Percentiles rank a stretch among this genome's conserved stretches.
These are phyloP conservation scores for Phyllosticta citrichinensis DNA, from an alignment of 2,329 filamentous ascomycete genomes.

Conservation along the genomic window DNA sequence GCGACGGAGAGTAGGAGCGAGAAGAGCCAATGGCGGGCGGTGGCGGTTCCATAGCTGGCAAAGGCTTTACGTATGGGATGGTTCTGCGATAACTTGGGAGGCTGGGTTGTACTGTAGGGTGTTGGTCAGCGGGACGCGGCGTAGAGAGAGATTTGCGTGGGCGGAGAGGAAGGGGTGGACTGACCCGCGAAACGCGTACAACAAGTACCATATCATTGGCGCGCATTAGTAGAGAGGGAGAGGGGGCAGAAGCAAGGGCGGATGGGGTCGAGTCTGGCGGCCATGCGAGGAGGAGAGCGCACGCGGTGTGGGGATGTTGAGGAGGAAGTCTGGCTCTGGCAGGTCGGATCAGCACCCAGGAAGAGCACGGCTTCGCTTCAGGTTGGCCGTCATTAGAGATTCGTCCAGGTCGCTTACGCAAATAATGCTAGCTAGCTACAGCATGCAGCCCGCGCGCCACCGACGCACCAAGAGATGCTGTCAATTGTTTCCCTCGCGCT, in stretches of 20 bases:
- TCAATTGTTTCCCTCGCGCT: not conserved
- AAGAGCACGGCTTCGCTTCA: not conserved
- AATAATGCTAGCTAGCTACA: too few species aligned
- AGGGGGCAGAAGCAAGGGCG: constrained; percentile 2
- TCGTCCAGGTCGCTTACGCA: not conserved
- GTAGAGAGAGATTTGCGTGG: not conserved
- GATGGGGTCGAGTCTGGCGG: not conserved
- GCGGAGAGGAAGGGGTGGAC: constrained; percentile 23
- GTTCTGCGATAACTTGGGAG: constrained; percentile 52
- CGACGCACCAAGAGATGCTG: not conserved
- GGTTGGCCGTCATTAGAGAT: not conserved
- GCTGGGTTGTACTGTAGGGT: constrained; percentile 56
- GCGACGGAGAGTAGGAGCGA: constrained; percentile 66
- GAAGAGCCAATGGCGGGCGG: constrained; percentile 62
- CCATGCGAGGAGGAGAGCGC: not conserved
- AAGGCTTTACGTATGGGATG: constrained; percentile 58
- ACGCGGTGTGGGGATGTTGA: not conserved
- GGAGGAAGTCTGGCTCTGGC: not conserved
- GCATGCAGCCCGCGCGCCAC: not conserved
- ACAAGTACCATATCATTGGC: constrained; percentile 63
- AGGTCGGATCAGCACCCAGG: not conserved
- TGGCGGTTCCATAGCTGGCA: constrained; percentile 58
- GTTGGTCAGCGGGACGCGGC: not conserved
- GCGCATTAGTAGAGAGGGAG: constrained; percentile 7
- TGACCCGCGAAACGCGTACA: constrained; percentile 69